A percentile compares a stretch with the other conserved stretches of the same genome.
These are phyloP conservation scores for Aspergillus costaricaensis DNA, from an alignment of 2,329 filamentous ascomycete genomes.

Conservation along the genomic window DNA sequence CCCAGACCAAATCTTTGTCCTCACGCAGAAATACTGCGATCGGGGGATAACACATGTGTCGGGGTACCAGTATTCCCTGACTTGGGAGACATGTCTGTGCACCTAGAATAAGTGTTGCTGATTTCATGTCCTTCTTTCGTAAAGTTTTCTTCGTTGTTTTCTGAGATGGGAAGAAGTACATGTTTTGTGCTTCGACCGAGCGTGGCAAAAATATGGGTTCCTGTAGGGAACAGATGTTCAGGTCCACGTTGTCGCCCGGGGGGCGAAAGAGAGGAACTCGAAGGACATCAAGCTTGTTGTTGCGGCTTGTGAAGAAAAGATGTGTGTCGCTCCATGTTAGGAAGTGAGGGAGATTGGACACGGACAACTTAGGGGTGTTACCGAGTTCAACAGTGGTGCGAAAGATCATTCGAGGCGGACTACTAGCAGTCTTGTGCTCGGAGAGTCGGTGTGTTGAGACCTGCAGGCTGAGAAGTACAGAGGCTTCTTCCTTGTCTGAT, in stretches of 20 bases:
- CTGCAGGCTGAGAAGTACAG: not conserved
- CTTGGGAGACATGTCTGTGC: not conserved
- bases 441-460: constrained; percentile 9
- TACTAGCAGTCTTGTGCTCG: constrained; percentile 4
- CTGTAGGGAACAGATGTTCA: not conserved
- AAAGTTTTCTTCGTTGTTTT: not conserved
- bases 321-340: constrained; percentile 8
- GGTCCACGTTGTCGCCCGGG: not conserved
- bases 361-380: not conserved
- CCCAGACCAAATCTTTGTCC: not conserved
- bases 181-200: not conserved
- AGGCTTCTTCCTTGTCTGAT: not conserved
- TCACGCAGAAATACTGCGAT: constrained; percentile 1
- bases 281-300: not conserved
- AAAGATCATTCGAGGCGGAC: not conserved
- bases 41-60: not conserved
- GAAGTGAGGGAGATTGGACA: constrained; percentile 4
- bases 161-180: constrained; percentile 7
- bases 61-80: not conserved
- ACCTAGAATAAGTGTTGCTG: not conserved
- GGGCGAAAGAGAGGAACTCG: not conserved
- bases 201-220: not conserved
- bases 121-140: not conserved
- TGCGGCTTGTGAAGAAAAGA: constrained; percentile 1
- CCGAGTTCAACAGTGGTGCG: constrained; percentile 6